Conservation (phyloP, 768 basidiomycete species). For the Phaffia australis region DNA sequence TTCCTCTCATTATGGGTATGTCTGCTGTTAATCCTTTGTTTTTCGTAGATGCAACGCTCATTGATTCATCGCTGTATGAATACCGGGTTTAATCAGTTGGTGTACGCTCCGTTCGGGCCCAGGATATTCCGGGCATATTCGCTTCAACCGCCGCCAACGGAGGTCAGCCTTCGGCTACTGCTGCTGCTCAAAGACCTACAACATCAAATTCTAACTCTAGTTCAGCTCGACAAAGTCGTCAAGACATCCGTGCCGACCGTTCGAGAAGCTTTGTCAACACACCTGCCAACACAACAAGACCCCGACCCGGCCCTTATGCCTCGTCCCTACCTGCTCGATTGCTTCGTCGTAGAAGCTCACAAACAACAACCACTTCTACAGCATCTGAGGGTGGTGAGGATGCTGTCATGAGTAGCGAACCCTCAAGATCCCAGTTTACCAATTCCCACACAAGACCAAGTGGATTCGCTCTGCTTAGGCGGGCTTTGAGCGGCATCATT, state of each 20-base stretch:
- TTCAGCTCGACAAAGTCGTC: background rate
- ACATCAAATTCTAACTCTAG: background rate
- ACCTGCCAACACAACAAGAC: background rate
- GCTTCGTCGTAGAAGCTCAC: background rate
- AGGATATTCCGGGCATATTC: background rate
- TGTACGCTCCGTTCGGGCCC: slow-evolving; percentile 13
- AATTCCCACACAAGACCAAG: too few relatives aligned
- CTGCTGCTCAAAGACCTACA: background rate
- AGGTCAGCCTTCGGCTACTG: background rate
- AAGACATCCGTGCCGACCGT: background rate
- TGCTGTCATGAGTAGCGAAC: too few relatives aligned
- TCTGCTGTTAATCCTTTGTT: background rate
- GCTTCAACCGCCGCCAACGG: background rate
- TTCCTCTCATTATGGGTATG: slow-evolving; percentile 20
- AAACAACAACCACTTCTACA: background rate
- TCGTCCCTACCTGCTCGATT: background rate
- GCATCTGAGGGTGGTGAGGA: too few relatives aligned
- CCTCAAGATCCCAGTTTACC: too few relatives aligned
- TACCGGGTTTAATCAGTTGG: background rate
- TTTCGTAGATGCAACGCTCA: background rate
- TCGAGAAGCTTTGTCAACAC: background rate
- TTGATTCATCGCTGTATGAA: background rate
- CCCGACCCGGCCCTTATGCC: background rate
- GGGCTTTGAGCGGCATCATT: background rate
- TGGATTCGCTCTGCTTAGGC: too few relatives aligned